These are phyloP conservation scores for Botrytis porri DNA, from an alignment of 2,329 filamentous ascomycete species.

Conservation along the genomic window DNA sequence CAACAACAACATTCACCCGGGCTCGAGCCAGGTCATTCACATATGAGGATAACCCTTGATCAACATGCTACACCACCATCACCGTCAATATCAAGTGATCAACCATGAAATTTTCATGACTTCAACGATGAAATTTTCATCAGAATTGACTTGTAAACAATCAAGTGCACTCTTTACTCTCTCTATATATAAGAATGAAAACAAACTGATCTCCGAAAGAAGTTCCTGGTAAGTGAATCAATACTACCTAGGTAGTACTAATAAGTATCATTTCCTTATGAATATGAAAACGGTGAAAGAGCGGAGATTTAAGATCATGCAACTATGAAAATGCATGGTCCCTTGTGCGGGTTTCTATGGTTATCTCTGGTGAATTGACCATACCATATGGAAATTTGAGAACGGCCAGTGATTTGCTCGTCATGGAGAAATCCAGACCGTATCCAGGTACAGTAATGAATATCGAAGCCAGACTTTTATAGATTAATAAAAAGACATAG, in stretches of 20 bases:
- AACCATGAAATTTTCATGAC: not conserved
- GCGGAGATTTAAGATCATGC: constrained; percentile 9
- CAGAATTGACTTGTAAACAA: not conserved
- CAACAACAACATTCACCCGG: not conserved
- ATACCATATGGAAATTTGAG: not conserved
- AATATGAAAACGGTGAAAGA: constrained; percentile 10
- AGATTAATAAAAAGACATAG: not conserved
- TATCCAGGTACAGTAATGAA: not conserved
- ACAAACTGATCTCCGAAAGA: no score
- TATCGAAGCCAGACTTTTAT: not conserved
- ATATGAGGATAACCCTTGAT: not conserved
- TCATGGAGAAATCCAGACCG: not conserved
- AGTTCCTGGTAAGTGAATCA: not conserved
- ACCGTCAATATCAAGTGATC: not conserved
- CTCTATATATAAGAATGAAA: not conserved
- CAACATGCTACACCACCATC: not conserved
- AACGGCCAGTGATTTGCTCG: not conserved
- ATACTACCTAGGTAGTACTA: not conserved
- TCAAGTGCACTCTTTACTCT: not conserved
- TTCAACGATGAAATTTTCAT: not conserved
- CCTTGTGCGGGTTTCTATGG: not conserved
- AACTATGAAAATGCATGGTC: constrained; percentile 3
- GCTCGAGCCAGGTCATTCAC: not conserved
- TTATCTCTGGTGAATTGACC: not conserved
- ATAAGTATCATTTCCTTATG: not conserved